phyloP scores from a whole-genome alignment of 1,284 basidiomycete species.

The Cryptococcus sp. region DNA sequence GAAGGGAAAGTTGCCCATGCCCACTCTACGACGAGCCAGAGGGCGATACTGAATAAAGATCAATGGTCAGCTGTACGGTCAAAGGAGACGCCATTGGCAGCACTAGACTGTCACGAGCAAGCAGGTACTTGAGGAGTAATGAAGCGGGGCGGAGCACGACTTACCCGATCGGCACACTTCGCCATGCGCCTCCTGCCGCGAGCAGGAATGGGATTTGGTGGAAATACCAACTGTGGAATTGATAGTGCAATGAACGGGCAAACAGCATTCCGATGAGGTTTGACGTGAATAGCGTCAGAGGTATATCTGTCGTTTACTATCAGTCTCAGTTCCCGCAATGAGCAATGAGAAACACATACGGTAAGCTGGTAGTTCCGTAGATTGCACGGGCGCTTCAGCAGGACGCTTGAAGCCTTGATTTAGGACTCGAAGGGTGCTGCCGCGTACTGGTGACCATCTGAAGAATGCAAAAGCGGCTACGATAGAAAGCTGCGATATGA shows the following conservation, averaged over 20 bases:
- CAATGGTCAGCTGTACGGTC: neutral
- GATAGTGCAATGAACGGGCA: conserved; percentile 95
- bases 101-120: no score
- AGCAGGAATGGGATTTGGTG: conserved; percentile 85
- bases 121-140: no score
- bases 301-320: conserved; percentile 62
- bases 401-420: conserved; percentile 54
- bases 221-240: conserved; percentile 98
- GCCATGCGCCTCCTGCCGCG: conserved; percentile 35
- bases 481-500: conserved; percentile 33
- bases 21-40: conserved; percentile 72
- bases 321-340: neutral
- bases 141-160: neutral
- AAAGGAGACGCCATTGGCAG: no score
- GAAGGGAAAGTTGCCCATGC: conserved; percentile 87
- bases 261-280: conserved; percentile 91
- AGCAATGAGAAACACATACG: conserved; percentile 24
- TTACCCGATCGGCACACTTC: conserved; percentile 5
- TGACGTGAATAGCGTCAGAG: conserved; percentile 80
- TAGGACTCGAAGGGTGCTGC: conserved; percentile 64
- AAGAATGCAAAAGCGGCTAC: conserved; percentile 69
- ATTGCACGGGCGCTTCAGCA: conserved; percentile 13
- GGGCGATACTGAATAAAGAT: conserved; percentile 58
- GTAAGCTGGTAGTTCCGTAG: conserved; percentile 17
- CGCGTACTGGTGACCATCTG: conserved; percentile 67